Evolutionary conservation across 345 rosid genomes (phyloP).

Genomic region (Eucalyptus sp.): DNA sequence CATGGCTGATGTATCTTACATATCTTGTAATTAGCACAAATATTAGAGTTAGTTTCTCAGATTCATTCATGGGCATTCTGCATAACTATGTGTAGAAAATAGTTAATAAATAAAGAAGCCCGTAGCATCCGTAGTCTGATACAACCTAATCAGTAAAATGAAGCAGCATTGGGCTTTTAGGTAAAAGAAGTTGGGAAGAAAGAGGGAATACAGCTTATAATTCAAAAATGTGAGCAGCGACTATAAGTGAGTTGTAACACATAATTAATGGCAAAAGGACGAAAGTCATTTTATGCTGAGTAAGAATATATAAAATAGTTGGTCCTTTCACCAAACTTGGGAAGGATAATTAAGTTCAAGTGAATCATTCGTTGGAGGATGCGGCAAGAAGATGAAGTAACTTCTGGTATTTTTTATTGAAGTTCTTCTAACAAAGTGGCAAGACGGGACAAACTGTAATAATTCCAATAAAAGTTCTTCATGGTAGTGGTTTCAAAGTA

Average conservation of each 20-base stretch:
- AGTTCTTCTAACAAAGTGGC: neutral
- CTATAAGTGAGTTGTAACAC: neutral
- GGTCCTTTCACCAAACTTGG: neutral
- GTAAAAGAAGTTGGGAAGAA: neutral
- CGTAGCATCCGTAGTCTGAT: neutral
- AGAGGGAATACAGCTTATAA: neutral
- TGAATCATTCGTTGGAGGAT: neutral
- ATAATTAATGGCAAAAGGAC: neutral
- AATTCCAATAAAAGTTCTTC: neutral
- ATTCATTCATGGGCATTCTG: neutral
- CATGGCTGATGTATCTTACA: neutral
- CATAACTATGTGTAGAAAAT: neutral
- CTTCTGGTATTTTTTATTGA: too few relatives aligned
- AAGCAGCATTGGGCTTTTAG: neutral
- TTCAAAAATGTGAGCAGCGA: too few relatives aligned
- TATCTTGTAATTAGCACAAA: neutral
- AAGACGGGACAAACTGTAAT: neutral
- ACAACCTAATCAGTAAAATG: neutral
- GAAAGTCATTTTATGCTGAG: neutral
- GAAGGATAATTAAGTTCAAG: neutral
- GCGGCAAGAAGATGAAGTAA: neutral
- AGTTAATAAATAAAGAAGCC: neutral
- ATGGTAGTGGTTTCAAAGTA: neutral
- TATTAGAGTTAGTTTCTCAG: neutral
- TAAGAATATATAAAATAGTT: neutral